Evolutionary conservation across 2,329 filamentous ascomycete genomes (phyloP).

Genomic region (Aspergillus tamarii): DNA sequence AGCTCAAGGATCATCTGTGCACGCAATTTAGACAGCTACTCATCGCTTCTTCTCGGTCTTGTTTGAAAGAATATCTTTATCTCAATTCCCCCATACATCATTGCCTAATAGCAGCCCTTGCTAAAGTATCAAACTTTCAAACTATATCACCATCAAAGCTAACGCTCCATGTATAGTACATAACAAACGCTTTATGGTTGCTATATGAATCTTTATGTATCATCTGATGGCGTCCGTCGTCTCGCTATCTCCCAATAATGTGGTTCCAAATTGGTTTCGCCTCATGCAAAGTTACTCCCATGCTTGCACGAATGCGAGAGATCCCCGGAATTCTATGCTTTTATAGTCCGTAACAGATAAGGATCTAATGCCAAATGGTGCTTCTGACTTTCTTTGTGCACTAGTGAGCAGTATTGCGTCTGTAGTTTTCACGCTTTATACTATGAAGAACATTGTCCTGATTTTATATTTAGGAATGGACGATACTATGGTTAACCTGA

Average conservation of each 20-base stretch:
- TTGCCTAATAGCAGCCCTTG: neutral
- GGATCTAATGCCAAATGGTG: neutral
- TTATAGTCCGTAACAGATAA: neutral
- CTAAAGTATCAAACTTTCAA: neutral
- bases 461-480: neutral
- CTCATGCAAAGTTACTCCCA: neutral
- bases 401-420: neutral
- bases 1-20: neutral
- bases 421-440: neutral
- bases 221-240: rapidly evolving
- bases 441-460: neutral
- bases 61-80: neutral
- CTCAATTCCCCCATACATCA: no score
- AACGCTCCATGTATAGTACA: neutral
- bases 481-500: neutral
- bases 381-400: neutral
- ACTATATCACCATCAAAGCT: neutral
- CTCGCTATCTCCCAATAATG: no score
- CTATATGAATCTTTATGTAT: neutral
- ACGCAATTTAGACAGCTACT: neutral
- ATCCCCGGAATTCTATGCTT: neutral
- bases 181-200: neutral
- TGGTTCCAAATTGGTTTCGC: neutral
- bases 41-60: no score
- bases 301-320: neutral